These are phyloP conservation scores for Gossypium raimondii DNA, from an alignment of 345 rosid species.

Conservation along the genomic window DNA sequence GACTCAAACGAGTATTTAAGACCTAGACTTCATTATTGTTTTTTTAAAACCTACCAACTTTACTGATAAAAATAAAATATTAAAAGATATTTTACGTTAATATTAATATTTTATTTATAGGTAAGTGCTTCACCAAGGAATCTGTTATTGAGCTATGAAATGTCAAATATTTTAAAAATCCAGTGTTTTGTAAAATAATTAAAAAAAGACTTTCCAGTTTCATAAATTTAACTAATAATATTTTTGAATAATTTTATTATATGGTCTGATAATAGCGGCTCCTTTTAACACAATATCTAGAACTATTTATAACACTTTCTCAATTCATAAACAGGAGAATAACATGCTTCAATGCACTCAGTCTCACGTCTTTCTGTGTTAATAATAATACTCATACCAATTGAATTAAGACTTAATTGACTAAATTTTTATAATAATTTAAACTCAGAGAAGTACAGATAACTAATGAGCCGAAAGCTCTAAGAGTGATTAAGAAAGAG, in stretches of 20 bases:
- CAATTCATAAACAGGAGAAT: too few species aligned
- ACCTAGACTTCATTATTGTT: too few species aligned
- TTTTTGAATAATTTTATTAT: too few species aligned
- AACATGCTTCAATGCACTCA: fast-evolving
- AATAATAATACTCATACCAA: fast-evolving
- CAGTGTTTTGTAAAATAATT: background rate
- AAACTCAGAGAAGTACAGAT: background rate
- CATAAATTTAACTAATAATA: background rate
- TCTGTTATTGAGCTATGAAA: background rate
- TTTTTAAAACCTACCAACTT: too few species aligned
- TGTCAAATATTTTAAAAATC: background rate
- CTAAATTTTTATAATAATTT: background rate
- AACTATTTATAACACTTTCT: fast-evolving
- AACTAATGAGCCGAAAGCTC: background rate
- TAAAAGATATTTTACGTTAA: too few species aligned
- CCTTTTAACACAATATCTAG: too few species aligned
- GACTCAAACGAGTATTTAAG: fast-evolving
- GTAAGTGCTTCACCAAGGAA: background rate
- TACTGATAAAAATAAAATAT: too few species aligned
- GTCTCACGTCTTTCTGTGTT: fast-evolving
- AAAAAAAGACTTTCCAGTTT: background rate
- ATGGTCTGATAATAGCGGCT: too few species aligned
- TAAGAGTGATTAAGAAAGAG: background rate
- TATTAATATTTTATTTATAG: too few species aligned
- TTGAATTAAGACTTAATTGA: too few species aligned